Evolutionary conservation across 2,329 filamentous ascomycete species (phyloP).

Genomic region (Pseudonectria foliicola): DNA sequence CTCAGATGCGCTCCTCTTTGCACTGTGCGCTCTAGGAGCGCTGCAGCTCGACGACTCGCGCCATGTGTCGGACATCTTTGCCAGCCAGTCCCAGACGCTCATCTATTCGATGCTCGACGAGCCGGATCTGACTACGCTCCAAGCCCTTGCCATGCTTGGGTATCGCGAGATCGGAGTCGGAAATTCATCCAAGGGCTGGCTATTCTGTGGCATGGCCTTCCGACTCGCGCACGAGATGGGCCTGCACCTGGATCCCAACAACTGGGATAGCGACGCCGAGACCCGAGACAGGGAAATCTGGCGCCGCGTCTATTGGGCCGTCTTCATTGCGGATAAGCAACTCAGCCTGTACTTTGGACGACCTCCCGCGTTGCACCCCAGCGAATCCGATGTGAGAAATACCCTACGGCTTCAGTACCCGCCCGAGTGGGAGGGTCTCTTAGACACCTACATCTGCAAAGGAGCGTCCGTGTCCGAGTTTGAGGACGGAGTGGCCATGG

Average conservation of each 20-base stretch:
- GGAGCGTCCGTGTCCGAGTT: slow-evolving; percentile 37
- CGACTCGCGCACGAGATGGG: slow-evolving; percentile 46
- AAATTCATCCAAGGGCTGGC: slow-evolving; percentile 42
- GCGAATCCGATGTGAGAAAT: slow-evolving; percentile 42
- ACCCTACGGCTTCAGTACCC: slow-evolving; percentile 43
- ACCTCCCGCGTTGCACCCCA: slow-evolving; percentile 41
- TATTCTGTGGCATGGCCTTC: slow-evolving; percentile 46
- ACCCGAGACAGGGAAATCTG: slow-evolving; percentile 39
- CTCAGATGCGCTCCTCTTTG: slow-evolving; percentile 41
- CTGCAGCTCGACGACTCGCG: slow-evolving; percentile 36
- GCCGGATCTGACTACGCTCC: slow-evolving; percentile 40
- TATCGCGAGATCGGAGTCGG: slow-evolving; percentile 42
- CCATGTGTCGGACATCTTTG: slow-evolving; percentile 35
- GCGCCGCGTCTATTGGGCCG: slow-evolving; percentile 43
- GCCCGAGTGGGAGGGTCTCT: slow-evolving; percentile 38
- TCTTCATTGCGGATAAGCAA: slow-evolving; percentile 44
- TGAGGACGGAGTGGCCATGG: slow-evolving; percentile 37
- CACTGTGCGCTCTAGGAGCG: slow-evolving; percentile 42
- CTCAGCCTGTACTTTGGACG: slow-evolving; percentile 44
- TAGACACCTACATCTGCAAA: slow-evolving; percentile 41
- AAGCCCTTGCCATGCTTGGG: slow-evolving; percentile 37
- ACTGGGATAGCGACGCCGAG: slow-evolving; percentile 37
- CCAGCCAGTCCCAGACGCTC: slow-evolving; percentile 37
- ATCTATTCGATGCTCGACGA: slow-evolving; percentile 37
- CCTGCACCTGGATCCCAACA: slow-evolving; percentile 43